Percentiles rank a stretch among this genome's conserved stretches.
Evolutionary conservation across 2,329 filamentous ascomycete species (phyloP).

Genomic region (Diaporthe destruens): DNA sequence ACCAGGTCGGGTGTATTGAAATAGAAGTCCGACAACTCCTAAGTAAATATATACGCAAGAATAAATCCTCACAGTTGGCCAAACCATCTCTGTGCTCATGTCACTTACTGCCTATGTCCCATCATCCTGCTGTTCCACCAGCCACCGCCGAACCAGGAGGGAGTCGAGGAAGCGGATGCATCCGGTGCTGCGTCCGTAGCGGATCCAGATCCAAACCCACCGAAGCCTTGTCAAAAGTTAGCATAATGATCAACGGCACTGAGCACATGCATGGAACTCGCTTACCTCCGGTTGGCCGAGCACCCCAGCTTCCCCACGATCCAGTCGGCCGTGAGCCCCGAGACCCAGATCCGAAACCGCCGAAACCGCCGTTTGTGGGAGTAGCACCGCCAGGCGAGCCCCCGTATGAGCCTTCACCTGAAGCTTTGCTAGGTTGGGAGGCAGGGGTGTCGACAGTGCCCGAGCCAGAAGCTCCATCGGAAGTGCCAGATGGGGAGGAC

Average conservation of each 20-base stretch:
- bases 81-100: not conserved
- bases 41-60: not conserved
- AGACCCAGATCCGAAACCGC: not conserved
- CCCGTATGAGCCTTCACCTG: not conserved
- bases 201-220: not conserved
- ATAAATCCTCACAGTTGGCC: not conserved
- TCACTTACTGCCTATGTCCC: conserved; percentile 5
- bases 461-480: not conserved
- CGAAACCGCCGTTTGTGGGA: not conserved
- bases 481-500: not conserved
- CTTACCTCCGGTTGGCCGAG: conserved; percentile 2
- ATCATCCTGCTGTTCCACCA: conserved; percentile 16
- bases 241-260: not conserved
- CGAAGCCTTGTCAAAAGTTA: not conserved
- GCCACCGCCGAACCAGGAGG: not conserved
- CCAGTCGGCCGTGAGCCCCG: conserved; percentile 5
- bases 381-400: not conserved
- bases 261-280: too few relatives aligned
- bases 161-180: conserved; percentile 1
- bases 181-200: not conserved
- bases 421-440: not conserved
- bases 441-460: not conserved
- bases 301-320: conserved; percentile 19
- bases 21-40: too few relatives aligned
- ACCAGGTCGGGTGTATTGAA: too few relatives aligned